Percentiles rank a stretch among this genome's conserved stretches.
Conservation (phyloP, 805 yeast species). For the Candida sphagnicola region DNA sequence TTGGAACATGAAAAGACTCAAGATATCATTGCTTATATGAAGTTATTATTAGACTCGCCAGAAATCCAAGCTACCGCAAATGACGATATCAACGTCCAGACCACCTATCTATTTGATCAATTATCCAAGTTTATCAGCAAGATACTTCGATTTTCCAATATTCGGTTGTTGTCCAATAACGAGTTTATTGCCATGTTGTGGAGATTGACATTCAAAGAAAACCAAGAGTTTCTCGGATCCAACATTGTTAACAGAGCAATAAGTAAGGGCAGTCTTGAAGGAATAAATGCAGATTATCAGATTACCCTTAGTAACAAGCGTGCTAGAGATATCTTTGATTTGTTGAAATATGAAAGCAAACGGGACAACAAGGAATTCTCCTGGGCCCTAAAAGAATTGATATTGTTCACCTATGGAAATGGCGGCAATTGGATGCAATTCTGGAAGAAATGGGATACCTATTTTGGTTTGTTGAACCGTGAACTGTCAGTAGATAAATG, state of each 20-base stretch:
- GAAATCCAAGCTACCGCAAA: constrained; percentile 6
- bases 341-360: constrained; percentile 20
- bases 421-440: constrained; percentile 34
- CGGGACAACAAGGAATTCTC: constrained; percentile 6
- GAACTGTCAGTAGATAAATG: constrained; percentile 14
- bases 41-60: constrained; percentile 33
- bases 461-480: constrained; percentile 10
- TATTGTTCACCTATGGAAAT: constrained; percentile 35
- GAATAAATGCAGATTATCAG: constrained; percentile 1
- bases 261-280: constrained; percentile 10
- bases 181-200: constrained; percentile 33
- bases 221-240: constrained; percentile 17
- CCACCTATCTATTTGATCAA: constrained; percentile 12
- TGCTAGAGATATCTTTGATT: constrained; percentile 24
- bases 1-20: constrained; percentile 15
- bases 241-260: constrained; percentile 20
- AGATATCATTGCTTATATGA: constrained; percentile 29
- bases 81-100: constrained; percentile 13
- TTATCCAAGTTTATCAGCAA: constrained; percentile 25
- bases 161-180: constrained; percentile 21
- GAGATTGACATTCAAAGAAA: constrained; percentile 23
- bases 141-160: constrained; percentile 21
- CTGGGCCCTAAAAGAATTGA: constrained; percentile 26
- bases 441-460: constrained; percentile 36
- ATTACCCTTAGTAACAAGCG: constrained; percentile 22